These are phyloP conservation scores for Vinca minor DNA, from an alignment of 257 asterid species.

Conservation along the genomic window DNA sequence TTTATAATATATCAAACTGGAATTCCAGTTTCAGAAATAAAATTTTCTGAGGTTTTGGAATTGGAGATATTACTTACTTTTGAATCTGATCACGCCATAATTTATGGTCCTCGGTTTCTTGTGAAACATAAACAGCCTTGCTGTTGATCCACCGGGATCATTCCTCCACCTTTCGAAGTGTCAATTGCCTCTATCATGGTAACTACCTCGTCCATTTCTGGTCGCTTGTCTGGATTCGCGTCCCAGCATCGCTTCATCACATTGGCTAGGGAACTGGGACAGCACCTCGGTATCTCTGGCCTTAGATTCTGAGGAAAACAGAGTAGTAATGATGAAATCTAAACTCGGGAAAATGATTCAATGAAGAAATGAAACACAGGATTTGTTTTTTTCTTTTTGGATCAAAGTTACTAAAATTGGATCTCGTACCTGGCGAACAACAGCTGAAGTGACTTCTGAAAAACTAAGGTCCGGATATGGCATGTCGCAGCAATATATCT, in stretches of 20 bases:
- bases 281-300: constrained; percentile 85
- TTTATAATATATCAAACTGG: constrained; percentile 11
- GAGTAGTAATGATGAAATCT: not conserved
- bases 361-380: no score
- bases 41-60: not conserved
- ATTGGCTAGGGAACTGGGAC: constrained; percentile 66
- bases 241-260: constrained; percentile 91
- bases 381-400: not conserved
- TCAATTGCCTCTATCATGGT: constrained; percentile 70
- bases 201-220: constrained; percentile 87
- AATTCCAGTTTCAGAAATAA: constrained; percentile 10
- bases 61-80: not conserved
- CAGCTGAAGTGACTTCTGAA: constrained; percentile 88
- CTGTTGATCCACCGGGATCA: constrained; percentile 77
- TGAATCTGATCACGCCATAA: not conserved
- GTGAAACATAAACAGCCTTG: constrained; percentile 67
- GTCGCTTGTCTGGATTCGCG: constrained; percentile 75
- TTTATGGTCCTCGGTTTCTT: constrained; percentile 66
- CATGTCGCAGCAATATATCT: constrained; percentile 87
- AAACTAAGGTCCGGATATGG: constrained; percentile 89
- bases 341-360: no score
- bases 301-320: constrained; percentile 49
- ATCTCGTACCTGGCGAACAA: constrained; percentile 63
- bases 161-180: constrained; percentile 86
- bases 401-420: not conserved